Conservation (phyloP, 2,329 filamentous ascomycete genomes). For the Fusarium pilosicola region DNA sequence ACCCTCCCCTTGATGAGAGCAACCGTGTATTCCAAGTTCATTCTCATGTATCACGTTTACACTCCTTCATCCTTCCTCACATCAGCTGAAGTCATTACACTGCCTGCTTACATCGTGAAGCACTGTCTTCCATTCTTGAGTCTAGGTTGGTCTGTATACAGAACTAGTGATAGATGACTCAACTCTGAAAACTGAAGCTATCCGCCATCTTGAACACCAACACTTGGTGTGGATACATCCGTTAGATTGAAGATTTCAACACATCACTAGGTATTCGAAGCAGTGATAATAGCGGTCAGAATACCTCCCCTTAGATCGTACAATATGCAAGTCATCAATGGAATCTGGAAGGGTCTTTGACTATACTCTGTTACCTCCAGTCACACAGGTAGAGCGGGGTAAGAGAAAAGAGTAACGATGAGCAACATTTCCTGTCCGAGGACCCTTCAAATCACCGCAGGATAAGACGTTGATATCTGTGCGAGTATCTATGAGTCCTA, state of each 20-base stretch:
- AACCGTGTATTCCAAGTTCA: background rate
- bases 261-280: background rate
- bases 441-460: background rate
- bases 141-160: background rate
- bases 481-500: background rate
- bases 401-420: fast-evolving
- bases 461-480: background rate
- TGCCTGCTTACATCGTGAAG: background rate
- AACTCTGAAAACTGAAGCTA: fast-evolving
- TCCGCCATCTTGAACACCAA: background rate
- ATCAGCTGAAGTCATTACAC: background rate
- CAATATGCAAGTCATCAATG: background rate
- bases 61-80: background rate
- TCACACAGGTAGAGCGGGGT: background rate
- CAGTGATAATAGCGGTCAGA: background rate
- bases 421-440: background rate
- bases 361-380: too few relatives aligned
- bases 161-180: background rate
- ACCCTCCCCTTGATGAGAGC: fast-evolving
- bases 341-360: background rate
- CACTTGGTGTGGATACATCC: background rate
- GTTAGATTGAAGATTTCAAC: background rate
- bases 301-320: fast-evolving
- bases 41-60: background rate
- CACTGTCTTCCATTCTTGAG: fast-evolving